phyloP scores from a whole-genome alignment of 768 basidiomycete genomes.

The Podaxis rugospora region DNA sequence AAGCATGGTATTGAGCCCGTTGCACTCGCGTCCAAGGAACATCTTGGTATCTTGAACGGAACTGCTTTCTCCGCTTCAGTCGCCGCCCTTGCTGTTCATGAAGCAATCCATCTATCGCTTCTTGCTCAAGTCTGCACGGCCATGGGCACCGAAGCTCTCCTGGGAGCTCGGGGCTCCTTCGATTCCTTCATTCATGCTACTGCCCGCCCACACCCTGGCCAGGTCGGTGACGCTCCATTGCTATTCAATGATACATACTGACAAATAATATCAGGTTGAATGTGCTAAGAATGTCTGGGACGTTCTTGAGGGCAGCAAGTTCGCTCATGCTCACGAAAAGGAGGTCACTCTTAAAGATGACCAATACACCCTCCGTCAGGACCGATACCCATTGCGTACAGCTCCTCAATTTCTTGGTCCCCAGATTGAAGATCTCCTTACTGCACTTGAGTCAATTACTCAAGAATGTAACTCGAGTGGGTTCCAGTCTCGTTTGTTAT shows the following conservation, averaged over 20 bases:
- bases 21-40: constrained; percentile 60
- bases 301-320: constrained; percentile 55
- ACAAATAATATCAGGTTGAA: constrained; percentile 41
- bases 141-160: constrained; percentile 74
- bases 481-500: constrained; percentile 19
- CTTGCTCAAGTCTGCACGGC: constrained; percentile 72
- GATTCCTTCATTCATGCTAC: constrained; percentile 69
- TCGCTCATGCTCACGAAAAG: constrained; percentile 57
- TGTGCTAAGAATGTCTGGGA: constrained; percentile 58
- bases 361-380: constrained; percentile 67
- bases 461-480: constrained; percentile 78
- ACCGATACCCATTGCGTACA: constrained; percentile 66
- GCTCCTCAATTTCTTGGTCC: constrained; percentile 78
- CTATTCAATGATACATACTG: neutral
- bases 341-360: constrained; percentile 66
- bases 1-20: constrained; percentile 55
- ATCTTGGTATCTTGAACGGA: constrained; percentile 69
- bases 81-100: constrained; percentile 66
- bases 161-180: constrained; percentile 60
- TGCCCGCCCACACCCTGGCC: constrained; percentile 78
- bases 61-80: constrained; percentile 74
- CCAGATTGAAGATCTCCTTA: constrained; percentile 69
- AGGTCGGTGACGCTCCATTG: constrained; percentile 30
- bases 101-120: constrained; percentile 58
- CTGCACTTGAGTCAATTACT: constrained; percentile 53